Conservation (phyloP, 2,329 filamentous ascomycete species). For the Colletotrichum chlorophyti region DNA sequence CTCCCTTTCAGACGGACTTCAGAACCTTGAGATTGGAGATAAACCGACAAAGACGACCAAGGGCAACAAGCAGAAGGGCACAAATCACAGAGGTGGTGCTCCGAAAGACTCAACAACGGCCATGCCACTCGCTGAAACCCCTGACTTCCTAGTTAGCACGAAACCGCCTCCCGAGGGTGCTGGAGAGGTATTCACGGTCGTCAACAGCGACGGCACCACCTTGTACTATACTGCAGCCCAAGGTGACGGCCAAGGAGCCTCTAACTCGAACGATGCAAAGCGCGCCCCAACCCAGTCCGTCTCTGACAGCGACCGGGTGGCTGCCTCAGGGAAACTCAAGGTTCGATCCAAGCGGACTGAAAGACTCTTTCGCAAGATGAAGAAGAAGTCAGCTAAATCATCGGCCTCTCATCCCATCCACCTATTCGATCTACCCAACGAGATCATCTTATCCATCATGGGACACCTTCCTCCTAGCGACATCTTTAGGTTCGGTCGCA, state of each 20-base stretch:
- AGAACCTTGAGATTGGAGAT: too few species aligned
- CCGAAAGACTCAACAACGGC: too few species aligned
- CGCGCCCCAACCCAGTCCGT: slow-evolving; percentile 13
- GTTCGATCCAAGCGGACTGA: slow-evolving; percentile 27
- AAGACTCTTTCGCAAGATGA: slow-evolving; percentile 17
- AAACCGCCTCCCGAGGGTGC: not conserved
- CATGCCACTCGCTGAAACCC: too few species aligned
- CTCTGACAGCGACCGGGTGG: slow-evolving; percentile 16
- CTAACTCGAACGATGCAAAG: not conserved
- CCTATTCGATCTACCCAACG: slow-evolving; percentile 57
- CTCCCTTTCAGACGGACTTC: too few species aligned
- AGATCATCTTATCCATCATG: slow-evolving; percentile 57
- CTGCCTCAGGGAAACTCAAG: slow-evolving; percentile 15
- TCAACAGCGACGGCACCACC: slow-evolving; percentile 4
- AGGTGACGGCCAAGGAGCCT: too few species aligned
- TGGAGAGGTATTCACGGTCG: not conserved
- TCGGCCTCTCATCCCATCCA: slow-evolving; percentile 33
- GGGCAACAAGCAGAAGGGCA: too few species aligned
- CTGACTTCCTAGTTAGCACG: too few species aligned
- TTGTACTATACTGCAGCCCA: not conserved
- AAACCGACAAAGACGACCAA: too few species aligned
- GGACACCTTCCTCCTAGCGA: slow-evolving; percentile 56
- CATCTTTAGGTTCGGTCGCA: slow-evolving; percentile 50
- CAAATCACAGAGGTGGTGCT: too few species aligned
- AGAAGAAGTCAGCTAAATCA: slow-evolving; percentile 15